phyloP scores from a whole-genome alignment of 352 stramenopile species.

The Pythium rishiriense region DNA sequence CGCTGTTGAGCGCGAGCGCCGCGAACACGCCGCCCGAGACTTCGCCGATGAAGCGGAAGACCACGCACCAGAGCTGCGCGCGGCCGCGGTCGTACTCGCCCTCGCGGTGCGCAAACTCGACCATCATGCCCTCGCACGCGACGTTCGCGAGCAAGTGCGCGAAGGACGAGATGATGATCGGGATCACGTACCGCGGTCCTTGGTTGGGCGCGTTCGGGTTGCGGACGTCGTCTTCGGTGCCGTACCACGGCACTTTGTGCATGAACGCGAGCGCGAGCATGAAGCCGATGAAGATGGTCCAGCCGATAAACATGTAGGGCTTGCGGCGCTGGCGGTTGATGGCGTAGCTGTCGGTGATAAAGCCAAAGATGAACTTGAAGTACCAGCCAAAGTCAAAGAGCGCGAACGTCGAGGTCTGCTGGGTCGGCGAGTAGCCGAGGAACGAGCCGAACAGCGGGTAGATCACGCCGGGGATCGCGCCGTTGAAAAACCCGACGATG shows the following conservation, averaged over 20 bases:
- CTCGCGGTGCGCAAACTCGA: conserved; percentile 35
- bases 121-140: conserved; percentile 33
- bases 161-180: conserved; percentile 29
- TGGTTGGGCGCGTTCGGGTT: conserved; percentile 21
- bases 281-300: conserved; percentile 23
- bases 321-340: conserved; percentile 35
- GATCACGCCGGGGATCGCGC: conserved; percentile 22
- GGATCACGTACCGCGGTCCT: conserved; percentile 19
- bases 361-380: conserved; percentile 38
- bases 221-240: conserved; percentile 1
- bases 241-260: conserved; percentile 16
- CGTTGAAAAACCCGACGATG: conserved; percentile 37
- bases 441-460: conserved; percentile 31
- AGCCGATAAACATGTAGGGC: conserved; percentile 39
- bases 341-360: conserved; percentile 32
- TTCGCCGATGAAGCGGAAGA: conserved; percentile 28
- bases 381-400: conserved; percentile 27
- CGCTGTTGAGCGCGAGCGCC: conserved; percentile 16
- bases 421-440: conserved; percentile 22
- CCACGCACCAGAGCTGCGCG: conserved; percentile 23
- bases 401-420: conserved; percentile 2
- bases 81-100: conserved; percentile 30
- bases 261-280: conserved; percentile 27
- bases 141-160: conserved; percentile 25
- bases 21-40: conserved; percentile 15